Percentiles rank a stretch among this genome's conserved stretches.
Conservation (phyloP, 495 filamentous ascomycete genomes). For the Penicillium turbatum region DNA sequence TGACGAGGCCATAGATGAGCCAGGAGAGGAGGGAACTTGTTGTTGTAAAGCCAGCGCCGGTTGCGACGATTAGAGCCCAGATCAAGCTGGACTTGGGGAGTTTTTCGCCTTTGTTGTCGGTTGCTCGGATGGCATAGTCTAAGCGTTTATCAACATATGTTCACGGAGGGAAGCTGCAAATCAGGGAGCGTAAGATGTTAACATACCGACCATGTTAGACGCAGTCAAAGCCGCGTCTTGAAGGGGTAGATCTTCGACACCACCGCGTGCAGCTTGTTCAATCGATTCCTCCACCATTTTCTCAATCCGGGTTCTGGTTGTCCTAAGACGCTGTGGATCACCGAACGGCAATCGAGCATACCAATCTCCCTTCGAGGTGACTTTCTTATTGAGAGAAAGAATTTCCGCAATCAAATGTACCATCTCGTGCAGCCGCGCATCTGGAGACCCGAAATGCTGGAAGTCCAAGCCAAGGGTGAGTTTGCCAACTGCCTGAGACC, state of each 20-base stretch:
- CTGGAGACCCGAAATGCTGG: conserved; percentile 42
- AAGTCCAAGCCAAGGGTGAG: conserved; percentile 47
- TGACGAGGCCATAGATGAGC: conserved; percentile 46
- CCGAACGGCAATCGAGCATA: conserved; percentile 50
- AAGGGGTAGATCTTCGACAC: conserved; percentile 39
- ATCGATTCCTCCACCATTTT: conserved; percentile 34
- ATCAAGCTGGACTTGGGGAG: conserved; percentile 37
- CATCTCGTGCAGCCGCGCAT: conserved; percentile 37
- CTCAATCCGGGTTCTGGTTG: conserved; percentile 13
- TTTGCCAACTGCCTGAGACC: conserved; percentile 46
- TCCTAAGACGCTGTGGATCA: conserved; percentile 34
- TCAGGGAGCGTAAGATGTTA: too few relatives aligned
- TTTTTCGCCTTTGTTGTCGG: conserved; percentile 48
- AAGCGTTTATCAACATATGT: not conserved
- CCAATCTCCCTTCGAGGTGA: conserved; percentile 42
- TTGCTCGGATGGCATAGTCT: conserved; percentile 45
- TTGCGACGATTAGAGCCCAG: conserved; percentile 23
- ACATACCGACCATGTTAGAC: conserved; percentile 33
- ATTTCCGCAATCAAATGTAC: conserved; percentile 33
- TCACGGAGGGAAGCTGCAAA: not conserved
- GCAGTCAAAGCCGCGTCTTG: conserved; percentile 48
- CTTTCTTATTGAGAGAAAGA: conserved; percentile 49
- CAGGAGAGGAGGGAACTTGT: conserved; percentile 38
- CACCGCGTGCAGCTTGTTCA: conserved; percentile 18
- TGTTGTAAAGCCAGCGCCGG: conserved; percentile 26